Evolutionary conservation across 805 yeast species (phyloP).

Genomic region (Zygosaccharomyces pseudorouxii): DNA sequence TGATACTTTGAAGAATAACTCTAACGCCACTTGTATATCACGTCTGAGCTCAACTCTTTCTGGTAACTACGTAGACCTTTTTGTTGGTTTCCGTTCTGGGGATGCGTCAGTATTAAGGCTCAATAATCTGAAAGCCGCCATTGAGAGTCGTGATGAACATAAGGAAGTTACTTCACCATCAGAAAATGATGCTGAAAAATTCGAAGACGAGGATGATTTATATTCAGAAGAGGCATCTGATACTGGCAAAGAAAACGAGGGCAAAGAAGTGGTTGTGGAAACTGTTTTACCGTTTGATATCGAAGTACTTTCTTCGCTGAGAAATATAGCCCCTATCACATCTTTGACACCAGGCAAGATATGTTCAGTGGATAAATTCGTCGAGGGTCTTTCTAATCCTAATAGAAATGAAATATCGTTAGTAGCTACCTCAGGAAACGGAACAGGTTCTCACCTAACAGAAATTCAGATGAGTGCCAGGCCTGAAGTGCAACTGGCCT

Average conservation of each 20-base stretch:
- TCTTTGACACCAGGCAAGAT: slow-evolving; percentile 61
- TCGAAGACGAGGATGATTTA: slow-evolving; percentile 32
- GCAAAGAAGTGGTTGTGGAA: slow-evolving; percentile 19
- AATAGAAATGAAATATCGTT: slow-evolving; percentile 61
- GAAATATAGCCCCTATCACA: slow-evolving; percentile 70
- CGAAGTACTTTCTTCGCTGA: slow-evolving; percentile 47
- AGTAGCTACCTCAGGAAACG: slow-evolving; percentile 65
- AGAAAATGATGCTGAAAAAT: slow-evolving; percentile 33
- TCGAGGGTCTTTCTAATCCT: slow-evolving; percentile 65
- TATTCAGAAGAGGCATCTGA: slow-evolving; percentile 25
- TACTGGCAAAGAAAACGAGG: slow-evolving; percentile 7
- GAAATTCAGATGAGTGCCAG: slow-evolving; percentile 63
- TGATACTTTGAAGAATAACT: slow-evolving; percentile 27
- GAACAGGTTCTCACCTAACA: slow-evolving; percentile 49
- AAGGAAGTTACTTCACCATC: slow-evolving; percentile 47
- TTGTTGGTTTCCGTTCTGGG: slow-evolving; percentile 58
- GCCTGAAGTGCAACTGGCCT: slow-evolving; percentile 62
- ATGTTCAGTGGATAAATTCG: slow-evolving; percentile 45
- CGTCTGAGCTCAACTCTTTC: slow-evolving; percentile 23
- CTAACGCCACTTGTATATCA: slow-evolving; percentile 28
- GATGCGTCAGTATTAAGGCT: slow-evolving; percentile 46
- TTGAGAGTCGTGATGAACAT: slow-evolving; percentile 35
- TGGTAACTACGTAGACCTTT: slow-evolving; percentile 42
- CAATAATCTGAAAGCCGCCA: slow-evolving; percentile 29
- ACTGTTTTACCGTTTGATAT: slow-evolving; percentile 38